phyloP scores from a whole-genome alignment of 352 stramenopile species.

The Phytophthora agathidicida region DNA sequence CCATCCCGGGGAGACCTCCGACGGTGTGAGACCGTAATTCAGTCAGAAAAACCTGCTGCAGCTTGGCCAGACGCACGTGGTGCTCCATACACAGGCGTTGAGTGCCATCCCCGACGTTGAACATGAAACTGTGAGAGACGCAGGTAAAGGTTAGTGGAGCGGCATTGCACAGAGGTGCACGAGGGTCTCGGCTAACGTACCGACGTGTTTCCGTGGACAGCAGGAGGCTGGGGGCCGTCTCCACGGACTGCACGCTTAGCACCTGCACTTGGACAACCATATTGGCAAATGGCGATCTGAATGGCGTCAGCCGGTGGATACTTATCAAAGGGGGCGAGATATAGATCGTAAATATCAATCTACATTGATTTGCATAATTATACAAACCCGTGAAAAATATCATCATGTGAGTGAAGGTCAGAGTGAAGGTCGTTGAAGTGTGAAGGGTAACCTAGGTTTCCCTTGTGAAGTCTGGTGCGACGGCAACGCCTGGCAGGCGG shows the following conservation, averaged over 20 bases:
- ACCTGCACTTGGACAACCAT: conserved; percentile 86
- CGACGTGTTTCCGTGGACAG: conserved; percentile 68
- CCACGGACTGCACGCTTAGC: conserved; percentile 71
- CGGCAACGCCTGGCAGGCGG: conserved; percentile 3
- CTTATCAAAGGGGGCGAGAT: too few relatives aligned
- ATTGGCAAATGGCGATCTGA: conserved; percentile 1
- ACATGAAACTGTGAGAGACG: conserved; percentile 67
- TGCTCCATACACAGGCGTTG: conserved; percentile 93
- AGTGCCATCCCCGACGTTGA: conserved; percentile 90
- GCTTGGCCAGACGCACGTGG: conserved; percentile 85
- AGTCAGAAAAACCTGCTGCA: conserved; percentile 87
- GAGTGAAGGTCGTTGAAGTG: conserved; percentile 9
- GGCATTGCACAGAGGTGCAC: background rate
- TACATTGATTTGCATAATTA: too few relatives aligned
- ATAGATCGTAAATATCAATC: too few relatives aligned
- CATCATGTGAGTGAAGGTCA: background rate
- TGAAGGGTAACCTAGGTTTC: too few relatives aligned
- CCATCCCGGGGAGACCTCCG: conserved; percentile 85
- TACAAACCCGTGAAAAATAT: too few relatives aligned
- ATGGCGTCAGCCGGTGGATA: background rate
- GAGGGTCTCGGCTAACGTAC: conserved; percentile 22
- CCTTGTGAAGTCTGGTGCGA: conserved; percentile 16
- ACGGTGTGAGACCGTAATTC: conserved; percentile 81
- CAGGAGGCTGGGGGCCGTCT: conserved; percentile 79
- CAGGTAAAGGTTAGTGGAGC: conserved; percentile 10